phyloP scores from a whole-genome alignment of 306 rosid genomes.

The Quillaja saponaria region DNA sequence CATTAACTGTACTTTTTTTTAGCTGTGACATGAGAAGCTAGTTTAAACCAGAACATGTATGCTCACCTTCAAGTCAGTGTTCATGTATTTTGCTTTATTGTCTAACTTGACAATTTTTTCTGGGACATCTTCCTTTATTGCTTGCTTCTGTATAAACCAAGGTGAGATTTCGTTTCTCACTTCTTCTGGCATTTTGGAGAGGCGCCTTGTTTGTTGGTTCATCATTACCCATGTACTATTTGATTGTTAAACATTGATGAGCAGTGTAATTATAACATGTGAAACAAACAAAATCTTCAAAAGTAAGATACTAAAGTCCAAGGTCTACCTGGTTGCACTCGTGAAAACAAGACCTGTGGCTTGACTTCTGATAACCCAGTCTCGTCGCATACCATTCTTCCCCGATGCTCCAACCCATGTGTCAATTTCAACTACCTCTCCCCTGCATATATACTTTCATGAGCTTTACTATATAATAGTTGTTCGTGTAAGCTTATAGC shows the following conservation, averaged over 20 bases:
- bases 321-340: constrained; percentile 72
- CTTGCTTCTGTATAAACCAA: constrained; percentile 81
- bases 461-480: too few relatives aligned
- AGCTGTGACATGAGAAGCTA: constrained; percentile 8
- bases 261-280: constrained; percentile 19
- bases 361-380: constrained; percentile 85
- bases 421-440: constrained; percentile 84
- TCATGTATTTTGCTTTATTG: constrained; percentile 64
- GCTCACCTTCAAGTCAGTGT: constrained; percentile 60
- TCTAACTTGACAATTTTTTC: constrained; percentile 75
- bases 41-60: constrained; percentile 9
- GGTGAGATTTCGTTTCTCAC: constrained; percentile 83
- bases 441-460: constrained; percentile 52
- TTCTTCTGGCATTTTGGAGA: constrained; percentile 86
- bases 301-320: not conserved
- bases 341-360: constrained; percentile 71
- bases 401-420: constrained; percentile 98
- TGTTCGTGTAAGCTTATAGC: too few relatives aligned
- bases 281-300: not conserved
- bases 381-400: constrained; percentile 91
- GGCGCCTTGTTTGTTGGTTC: constrained; percentile 89
- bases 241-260: constrained; percentile 23
- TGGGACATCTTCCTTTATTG: constrained; percentile 62
- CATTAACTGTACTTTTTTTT: constrained; percentile 8
- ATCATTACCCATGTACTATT: constrained; percentile 98